Conservation (phyloP, 2,329 filamentous ascomycete species). For the Colletotrichum sp. region DNA sequence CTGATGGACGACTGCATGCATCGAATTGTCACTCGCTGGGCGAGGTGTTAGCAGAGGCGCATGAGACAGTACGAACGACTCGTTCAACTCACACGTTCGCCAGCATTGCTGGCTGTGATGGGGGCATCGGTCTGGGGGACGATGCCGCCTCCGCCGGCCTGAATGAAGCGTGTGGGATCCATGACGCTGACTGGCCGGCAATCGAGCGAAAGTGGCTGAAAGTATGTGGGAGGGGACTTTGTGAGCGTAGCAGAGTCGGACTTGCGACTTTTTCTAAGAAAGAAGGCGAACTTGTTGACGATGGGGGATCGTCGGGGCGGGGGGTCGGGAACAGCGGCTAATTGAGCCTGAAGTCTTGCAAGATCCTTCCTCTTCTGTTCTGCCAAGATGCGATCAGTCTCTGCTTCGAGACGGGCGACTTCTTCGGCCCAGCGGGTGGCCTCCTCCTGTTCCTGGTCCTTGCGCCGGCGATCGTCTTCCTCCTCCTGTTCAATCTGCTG, state of each 20-base stretch:
- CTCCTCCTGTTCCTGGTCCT: conserved; percentile 26
- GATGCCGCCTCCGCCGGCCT: conserved; percentile 50
- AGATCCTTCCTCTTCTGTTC: conserved; percentile 56
- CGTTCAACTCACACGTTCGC: conserved; percentile 66
- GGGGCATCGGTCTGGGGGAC: conserved; percentile 73
- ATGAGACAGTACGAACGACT: not conserved
- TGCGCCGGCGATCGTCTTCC: conserved; percentile 2
- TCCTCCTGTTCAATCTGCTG: conserved; percentile 6
- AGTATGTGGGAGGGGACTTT: conserved; percentile 7
- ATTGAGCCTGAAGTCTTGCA: conserved; percentile 47
- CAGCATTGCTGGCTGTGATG: conserved; percentile 79
- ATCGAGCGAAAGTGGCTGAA: conserved; percentile 8
- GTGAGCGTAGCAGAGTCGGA: conserved; percentile 33
- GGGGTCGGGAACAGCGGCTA: conserved; percentile 38
- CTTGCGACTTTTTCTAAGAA: conserved; percentile 45
- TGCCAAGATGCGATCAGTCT: conserved; percentile 52
- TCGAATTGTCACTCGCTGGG: conserved; percentile 71
- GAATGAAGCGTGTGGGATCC: conserved; percentile 37
- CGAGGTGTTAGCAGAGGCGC: conserved; percentile 30
- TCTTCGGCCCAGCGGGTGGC: conserved; percentile 39
- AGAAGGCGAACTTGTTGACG: conserved; percentile 52
- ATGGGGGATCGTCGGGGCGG: conserved; percentile 44
- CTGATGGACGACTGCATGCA: conserved; percentile 73
- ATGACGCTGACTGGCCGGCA: conserved; percentile 10
- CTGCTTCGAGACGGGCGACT: conserved; percentile 47